These are phyloP conservation scores for Ceratonia siliqua DNA, from an alignment of 306 rosid species.

Conservation along the genomic window DNA sequence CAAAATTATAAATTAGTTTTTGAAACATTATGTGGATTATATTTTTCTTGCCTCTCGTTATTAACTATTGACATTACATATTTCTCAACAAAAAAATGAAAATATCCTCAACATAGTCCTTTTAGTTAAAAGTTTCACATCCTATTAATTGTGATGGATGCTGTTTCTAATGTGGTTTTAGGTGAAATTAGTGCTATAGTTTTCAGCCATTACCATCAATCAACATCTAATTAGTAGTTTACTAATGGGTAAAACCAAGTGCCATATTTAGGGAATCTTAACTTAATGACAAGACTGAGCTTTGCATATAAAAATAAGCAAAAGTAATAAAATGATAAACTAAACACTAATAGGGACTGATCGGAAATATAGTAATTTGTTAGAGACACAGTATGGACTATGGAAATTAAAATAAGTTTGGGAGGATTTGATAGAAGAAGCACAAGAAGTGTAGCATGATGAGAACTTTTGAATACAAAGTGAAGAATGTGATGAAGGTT, in stretches of 20 bases:
- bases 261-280: not conserved
- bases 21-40: too few relatives aligned
- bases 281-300: not conserved
- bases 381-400: too few relatives aligned
- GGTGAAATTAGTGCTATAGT: not conserved
- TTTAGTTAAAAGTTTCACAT: slow-evolving; percentile 3
- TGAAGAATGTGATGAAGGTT: slow-evolving; percentile 14
- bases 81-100: too few relatives aligned
- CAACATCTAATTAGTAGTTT: slow-evolving; percentile 5
- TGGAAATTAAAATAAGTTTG: not conserved
- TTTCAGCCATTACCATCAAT: not conserved
- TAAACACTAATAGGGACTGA: not conserved
- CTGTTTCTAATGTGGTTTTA: slow-evolving; percentile 13
- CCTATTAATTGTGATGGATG: slow-evolving; percentile 22
- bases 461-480: slow-evolving; percentile 23
- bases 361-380: not conserved
- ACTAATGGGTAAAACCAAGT: not conserved
- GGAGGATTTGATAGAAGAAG: not conserved
- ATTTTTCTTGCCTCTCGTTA: too few relatives aligned
- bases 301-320: not conserved
- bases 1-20: too few relatives aligned
- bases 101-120: not conserved
- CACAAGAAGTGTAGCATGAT: slow-evolving; percentile 13
- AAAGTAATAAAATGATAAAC: not conserved
- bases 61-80: too few relatives aligned